Conservation (phyloP, 352 stramenopile species). For the Globisporangium recalcitrans region DNA sequence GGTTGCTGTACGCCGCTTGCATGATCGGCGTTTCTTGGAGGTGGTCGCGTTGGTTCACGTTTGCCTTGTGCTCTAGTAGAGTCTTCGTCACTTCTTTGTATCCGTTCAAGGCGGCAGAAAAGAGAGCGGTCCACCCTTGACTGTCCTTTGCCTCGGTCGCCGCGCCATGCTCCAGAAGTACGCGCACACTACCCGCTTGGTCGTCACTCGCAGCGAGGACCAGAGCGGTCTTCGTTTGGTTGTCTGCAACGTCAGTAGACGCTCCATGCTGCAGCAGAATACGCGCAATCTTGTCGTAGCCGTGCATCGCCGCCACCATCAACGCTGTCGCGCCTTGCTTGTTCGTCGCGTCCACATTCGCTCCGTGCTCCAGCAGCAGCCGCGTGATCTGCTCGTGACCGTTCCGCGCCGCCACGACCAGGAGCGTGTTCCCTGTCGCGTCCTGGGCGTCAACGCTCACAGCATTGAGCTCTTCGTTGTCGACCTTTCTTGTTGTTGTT, state of each 20-base stretch:
- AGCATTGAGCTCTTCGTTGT: background rate
- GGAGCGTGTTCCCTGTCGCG: slow-evolving; percentile 1
- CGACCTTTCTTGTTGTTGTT: background rate
- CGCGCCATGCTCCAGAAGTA: slow-evolving; percentile 3
- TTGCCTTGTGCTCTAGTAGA: slow-evolving; percentile 6
- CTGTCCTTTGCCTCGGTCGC: slow-evolving; percentile 3
- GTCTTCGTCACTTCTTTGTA: background rate
- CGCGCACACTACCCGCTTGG: background rate
- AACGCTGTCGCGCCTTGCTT: slow-evolving; percentile 1
- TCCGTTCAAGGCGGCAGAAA: slow-evolving; percentile 6
- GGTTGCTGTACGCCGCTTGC: slow-evolving; percentile 13
- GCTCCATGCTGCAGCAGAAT: slow-evolving; percentile 4
- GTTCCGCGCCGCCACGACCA: slow-evolving; percentile 9
- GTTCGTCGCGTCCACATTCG: slow-evolving; percentile 7
- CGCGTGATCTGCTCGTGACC: slow-evolving; percentile 23
- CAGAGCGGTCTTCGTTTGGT: slow-evolving; percentile 1
- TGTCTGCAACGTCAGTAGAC: background rate
- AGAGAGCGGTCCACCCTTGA: slow-evolving; percentile 12
- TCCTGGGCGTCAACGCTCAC: slow-evolving; percentile 2
- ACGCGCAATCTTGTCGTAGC: background rate
- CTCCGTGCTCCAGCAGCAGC: slow-evolving; percentile 14
- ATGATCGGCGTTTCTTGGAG: slow-evolving; percentile 16
- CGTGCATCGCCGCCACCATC: slow-evolving; percentile 2
- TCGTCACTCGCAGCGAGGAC: slow-evolving; percentile 1
- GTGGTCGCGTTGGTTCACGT: slow-evolving; percentile 11